Evolutionary conservation across 495 filamentous ascomycete species (phyloP), one percentile per base, ranked within the genome.

Genomic region (Annulohypoxylon maeteangense): DNA sequence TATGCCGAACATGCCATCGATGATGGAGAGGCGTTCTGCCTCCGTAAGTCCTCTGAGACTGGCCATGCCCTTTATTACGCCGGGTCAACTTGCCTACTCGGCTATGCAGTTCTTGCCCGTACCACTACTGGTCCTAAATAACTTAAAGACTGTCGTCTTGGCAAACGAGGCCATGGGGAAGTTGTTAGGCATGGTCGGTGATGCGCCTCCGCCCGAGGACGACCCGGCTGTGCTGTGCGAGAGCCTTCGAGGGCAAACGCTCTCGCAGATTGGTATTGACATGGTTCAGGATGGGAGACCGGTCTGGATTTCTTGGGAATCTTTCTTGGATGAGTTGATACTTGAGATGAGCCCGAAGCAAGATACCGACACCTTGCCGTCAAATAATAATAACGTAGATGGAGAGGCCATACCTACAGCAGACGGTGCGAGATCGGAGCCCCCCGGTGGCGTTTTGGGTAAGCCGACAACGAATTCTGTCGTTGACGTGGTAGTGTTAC

Each of bases 141-240:
- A 81, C 36, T 56, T 84, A 45, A 92, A 92, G 78, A 90, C 87
- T 0, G 83, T 92, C 1, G 81, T 90, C 4, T 74, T 92, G 16
- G 90, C 90, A 7, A 92, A 92, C 74, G 90, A 91, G 55, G 88
- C 90, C 12, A 90, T 92, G 89, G 87, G 86, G 20, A 81, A 86
- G 51, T 71, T 92, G 62, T 75, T 93, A 38, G 86, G 84, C 12
- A 77, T 89, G 62, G 79, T 83, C 11, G 55, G 71, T 16, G 76
- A 78, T n/a, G 64, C 72, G 22, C 67, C 67, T 61, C 51, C 32
- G 60, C 67, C 64, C 2, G 23, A 45, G 58, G 71, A 70, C 5
- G 75, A 80, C 7, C 74, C 78, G 11, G 72, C 81, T 6, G 57
- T 45, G 55, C 74, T 74, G 42, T 62, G 59, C 7, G 82, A 88